These are phyloP conservation scores for Pyrenochaeta sp. DNA, from an alignment of 2,329 filamentous ascomycete species.

Conservation along the genomic window DNA sequence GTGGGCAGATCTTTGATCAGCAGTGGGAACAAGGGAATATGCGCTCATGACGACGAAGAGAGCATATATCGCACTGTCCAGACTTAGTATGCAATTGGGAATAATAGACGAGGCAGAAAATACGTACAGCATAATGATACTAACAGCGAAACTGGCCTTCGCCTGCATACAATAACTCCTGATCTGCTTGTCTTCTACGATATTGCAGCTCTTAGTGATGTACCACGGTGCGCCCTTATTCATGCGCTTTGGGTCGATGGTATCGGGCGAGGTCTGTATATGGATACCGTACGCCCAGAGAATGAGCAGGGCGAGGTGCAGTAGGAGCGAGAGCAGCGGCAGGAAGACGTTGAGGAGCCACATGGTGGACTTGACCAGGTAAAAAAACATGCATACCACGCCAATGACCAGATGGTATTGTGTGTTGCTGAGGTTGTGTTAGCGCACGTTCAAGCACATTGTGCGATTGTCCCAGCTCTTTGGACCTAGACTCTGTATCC, in stretches of 20 bases:
- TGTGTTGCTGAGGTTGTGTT: slow-evolving; percentile 65
- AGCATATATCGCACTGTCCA: slow-evolving; percentile 65
- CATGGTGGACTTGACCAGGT: slow-evolving; percentile 73
- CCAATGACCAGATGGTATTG: slow-evolving; percentile 80
- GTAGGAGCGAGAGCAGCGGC: slow-evolving; percentile 68
- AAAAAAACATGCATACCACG: slow-evolving; percentile 77
- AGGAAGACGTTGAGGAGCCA: slow-evolving; percentile 76
- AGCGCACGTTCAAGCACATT: slow-evolving; percentile 6
- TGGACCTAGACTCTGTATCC: neutral
- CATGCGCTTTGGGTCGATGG: slow-evolving; percentile 69
- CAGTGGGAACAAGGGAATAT: slow-evolving; percentile 62
- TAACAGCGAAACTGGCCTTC: slow-evolving; percentile 71
- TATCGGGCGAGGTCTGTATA: slow-evolving; percentile 77
- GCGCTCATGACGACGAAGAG: slow-evolving; percentile 67
- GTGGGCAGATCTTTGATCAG: slow-evolving; percentile 33
- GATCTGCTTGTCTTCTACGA: slow-evolving; percentile 65
- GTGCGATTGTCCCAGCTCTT: neutral
- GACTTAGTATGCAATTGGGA: slow-evolving; percentile 8
- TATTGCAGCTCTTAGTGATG: slow-evolving; percentile 72
- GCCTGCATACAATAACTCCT: slow-evolving; percentile 71
- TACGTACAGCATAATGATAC: slow-evolving; percentile 73
- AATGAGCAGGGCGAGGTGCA: slow-evolving; percentile 65
- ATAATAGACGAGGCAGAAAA: neutral
- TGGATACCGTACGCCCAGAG: slow-evolving; percentile 73
- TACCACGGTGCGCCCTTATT: slow-evolving; percentile 76